phyloP scores from a whole-genome alignment of 352 stramenopile species.

The Thraustochytrium sp. region DNA sequence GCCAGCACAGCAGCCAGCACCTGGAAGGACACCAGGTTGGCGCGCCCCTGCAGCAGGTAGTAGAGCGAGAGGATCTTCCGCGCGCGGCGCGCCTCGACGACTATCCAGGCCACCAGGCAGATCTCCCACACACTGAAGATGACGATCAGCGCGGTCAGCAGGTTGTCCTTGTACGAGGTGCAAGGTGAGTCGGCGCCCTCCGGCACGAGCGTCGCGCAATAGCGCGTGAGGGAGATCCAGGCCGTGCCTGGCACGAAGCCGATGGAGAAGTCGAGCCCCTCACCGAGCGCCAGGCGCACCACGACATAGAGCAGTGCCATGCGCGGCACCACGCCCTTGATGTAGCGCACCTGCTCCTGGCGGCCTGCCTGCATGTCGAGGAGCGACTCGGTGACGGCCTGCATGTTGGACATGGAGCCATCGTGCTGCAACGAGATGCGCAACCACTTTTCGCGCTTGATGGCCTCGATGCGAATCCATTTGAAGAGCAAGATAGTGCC shows the following conservation, averaged over 20 bases:
- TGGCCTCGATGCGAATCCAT: conserved; percentile 11
- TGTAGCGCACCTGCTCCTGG: not conserved
- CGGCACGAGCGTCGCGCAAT: not conserved
- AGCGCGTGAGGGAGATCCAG: not conserved
- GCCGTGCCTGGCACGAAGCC: conserved; percentile 4
- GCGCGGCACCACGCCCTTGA: not conserved
- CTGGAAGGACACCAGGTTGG: conserved; percentile 14
- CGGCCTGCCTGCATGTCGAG: not conserved
- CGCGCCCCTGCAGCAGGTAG: conserved; percentile 30
- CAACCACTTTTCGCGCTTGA: conserved; percentile 18
- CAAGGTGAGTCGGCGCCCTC: not conserved
- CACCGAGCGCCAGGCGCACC: not conserved
- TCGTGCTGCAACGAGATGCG: conserved; percentile 13
- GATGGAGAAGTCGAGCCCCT: conserved; percentile 30
- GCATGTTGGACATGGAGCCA: not conserved
- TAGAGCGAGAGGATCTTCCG: conserved; percentile 28
- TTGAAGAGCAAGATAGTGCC: conserved; percentile 23
- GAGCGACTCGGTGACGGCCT: not conserved
- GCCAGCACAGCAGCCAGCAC: not conserved
- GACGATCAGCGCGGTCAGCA: not conserved
- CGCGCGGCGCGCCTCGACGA: not conserved
- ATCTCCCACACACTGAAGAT: conserved; percentile 33
- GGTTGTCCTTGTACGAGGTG: not conserved
- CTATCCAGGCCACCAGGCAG: conserved; percentile 13
- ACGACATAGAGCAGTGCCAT: conserved; percentile 1